Percentiles rank a stretch among this genome's conserved stretches.
Conservation (phyloP, 1,284 basidiomycete species). For the Cutaneotrichosporon dermatis region DNA sequence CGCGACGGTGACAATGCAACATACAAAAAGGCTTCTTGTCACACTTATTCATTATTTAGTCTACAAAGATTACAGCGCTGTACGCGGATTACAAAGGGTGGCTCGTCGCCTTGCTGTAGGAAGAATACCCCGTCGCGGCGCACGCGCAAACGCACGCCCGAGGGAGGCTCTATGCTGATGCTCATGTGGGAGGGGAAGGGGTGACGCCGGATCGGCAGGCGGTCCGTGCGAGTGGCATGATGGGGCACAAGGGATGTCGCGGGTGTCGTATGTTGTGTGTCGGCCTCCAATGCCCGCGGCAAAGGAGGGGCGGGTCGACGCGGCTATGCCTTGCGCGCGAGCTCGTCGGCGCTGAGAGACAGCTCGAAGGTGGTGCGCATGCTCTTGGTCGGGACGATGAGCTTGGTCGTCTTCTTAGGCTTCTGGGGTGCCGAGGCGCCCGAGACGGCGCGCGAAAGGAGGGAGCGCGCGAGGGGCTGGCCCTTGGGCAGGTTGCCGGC, state of each 20-base stretch:
- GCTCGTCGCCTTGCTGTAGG: too few relatives aligned
- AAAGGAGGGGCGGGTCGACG: neutral
- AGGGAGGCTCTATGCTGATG: neutral
- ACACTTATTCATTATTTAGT: too few relatives aligned
- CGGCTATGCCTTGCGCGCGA: conserved; percentile 21
- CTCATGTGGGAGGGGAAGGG: neutral
- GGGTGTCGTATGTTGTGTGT: neutral
- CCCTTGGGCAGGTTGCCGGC: conserved; percentile 29
- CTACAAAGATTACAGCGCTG: too few relatives aligned
- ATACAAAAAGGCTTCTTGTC: too few relatives aligned
- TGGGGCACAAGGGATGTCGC: neutral
- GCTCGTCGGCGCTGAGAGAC: conserved; percentile 37
- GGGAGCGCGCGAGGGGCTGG: conserved; percentile 37
- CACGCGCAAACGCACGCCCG: too few relatives aligned
- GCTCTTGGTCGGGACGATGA: conserved; percentile 43
- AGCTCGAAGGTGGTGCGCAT: conserved; percentile 46
- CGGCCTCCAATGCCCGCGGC: neutral
- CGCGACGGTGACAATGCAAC: too few relatives aligned
- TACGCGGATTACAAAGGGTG: too few relatives aligned
- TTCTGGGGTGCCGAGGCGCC: conserved; percentile 5
- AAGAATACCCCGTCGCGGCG: too few relatives aligned
- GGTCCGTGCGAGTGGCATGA: neutral
- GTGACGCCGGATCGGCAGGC: neutral
- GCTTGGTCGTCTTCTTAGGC: conserved; percentile 30
- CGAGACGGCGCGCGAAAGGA: conserved; percentile 31